Conservation (phyloP, 176 grass and related monocot genomes). For the Cenchrus purpureus region DNA sequence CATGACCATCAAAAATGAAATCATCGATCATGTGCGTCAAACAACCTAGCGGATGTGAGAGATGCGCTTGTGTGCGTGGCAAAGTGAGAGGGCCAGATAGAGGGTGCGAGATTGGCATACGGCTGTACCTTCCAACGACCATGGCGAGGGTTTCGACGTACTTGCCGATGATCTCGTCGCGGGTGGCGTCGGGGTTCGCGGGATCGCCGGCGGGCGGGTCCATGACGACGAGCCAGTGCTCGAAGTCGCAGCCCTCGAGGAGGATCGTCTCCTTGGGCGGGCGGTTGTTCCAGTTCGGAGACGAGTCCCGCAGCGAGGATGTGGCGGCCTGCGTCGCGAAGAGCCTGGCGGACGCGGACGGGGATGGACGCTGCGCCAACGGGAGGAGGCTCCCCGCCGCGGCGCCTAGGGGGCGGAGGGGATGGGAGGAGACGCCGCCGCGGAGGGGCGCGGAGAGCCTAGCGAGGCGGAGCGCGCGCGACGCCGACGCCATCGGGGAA, state of each 20-base stretch:
- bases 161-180: constrained; percentile 77
- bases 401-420: constrained; percentile 31
- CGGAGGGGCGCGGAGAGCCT: background rate
- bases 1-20: background rate
- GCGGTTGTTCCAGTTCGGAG: constrained; percentile 76
- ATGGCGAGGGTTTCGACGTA: constrained; percentile 81
- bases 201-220: constrained; percentile 58
- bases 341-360: background rate
- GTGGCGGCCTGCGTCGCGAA: constrained; percentile 61
- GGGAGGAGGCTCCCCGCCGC: background rate
- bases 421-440: background rate
- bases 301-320: constrained; percentile 71
- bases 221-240: constrained; percentile 91
- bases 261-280: constrained; percentile 86
- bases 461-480: constrained; percentile 29
- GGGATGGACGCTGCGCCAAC: background rate
- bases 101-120: background rate
- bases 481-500: constrained; percentile 28
- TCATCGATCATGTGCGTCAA: background rate
- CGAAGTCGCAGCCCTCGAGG: constrained; percentile 79
- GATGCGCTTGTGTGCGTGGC: background rate
- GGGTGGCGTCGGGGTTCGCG: constrained; percentile 53
- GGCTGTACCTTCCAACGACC: constrained; percentile 68
- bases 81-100: background rate
- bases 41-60: background rate